phyloP scores from a whole-genome alignment of 2,329 filamentous ascomycete genomes.

The Elsinoe australis region DNA sequence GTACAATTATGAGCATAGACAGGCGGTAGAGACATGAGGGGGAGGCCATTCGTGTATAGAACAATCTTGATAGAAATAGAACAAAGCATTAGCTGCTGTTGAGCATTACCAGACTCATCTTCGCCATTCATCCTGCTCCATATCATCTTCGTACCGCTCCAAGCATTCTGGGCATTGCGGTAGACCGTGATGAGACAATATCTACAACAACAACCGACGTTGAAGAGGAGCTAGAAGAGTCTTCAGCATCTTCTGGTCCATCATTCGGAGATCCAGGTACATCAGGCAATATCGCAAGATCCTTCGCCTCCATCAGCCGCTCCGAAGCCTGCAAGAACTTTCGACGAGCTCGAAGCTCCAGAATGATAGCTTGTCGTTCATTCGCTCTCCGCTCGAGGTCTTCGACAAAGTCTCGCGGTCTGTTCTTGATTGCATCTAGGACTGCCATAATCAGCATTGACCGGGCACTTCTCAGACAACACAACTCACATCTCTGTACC shows the following conservation, averaged over 20 bases:
- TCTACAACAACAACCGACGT: no score
- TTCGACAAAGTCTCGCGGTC: slow-evolving; percentile 1
- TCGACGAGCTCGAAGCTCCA: slow-evolving; percentile 5
- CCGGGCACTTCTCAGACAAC: background rate
- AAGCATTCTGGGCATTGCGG: no score
- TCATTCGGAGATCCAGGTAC: background rate
- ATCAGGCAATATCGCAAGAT: background rate
- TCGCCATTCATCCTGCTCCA: no score
- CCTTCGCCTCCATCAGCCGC: background rate
- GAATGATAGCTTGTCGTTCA: background rate
- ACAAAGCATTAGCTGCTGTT: no score
- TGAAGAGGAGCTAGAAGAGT: no score
- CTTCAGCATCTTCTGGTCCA: background rate
- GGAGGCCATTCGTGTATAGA: background rate
- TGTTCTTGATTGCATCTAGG: background rate
- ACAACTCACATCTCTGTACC: slow-evolving; percentile 1
- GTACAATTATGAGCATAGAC: background rate
- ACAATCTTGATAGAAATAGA: background rate
- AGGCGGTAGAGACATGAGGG: background rate
- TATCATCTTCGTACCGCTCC: no score
- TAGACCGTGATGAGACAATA: no score
- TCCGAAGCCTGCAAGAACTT: background rate
- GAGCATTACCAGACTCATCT: no score
- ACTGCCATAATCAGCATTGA: background rate
- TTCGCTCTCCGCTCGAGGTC: background rate